Conservation (phyloP, 2,329 filamentous ascomycete species). For the Scolecobasidium constrictum region DNA sequence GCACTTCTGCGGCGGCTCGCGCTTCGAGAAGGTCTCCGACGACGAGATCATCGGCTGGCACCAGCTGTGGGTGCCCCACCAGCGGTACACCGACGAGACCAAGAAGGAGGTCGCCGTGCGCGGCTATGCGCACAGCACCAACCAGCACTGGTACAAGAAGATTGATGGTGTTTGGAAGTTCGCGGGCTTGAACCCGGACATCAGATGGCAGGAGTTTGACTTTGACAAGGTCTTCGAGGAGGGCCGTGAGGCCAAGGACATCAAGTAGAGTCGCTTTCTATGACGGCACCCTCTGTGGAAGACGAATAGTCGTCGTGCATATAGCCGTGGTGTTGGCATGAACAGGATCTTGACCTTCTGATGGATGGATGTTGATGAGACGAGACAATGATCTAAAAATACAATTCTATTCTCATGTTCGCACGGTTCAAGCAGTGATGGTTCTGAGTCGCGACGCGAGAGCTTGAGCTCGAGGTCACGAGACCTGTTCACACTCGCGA, state of each 20-base stretch:
- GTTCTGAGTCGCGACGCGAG: too few species aligned
- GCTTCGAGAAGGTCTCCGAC: slow-evolving; percentile 39
- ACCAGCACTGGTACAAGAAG: slow-evolving; percentile 45
- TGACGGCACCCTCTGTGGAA: neutral
- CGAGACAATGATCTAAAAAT: too few species aligned
- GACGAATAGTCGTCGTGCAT: neutral
- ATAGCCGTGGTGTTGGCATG: neutral
- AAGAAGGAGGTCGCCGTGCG: slow-evolving; percentile 38
- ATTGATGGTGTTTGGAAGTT: slow-evolving; percentile 50
- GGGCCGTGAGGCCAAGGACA: slow-evolving; percentile 26
- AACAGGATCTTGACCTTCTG: neutral
- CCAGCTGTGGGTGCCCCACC: slow-evolving; percentile 48
- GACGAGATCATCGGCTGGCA: slow-evolving; percentile 42
- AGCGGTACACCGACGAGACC: slow-evolving; percentile 40
- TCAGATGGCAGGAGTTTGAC: slow-evolving; percentile 45
- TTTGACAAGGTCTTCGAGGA: slow-evolving; percentile 44
- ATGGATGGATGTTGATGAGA: neutral
- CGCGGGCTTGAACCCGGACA: slow-evolving; percentile 42
- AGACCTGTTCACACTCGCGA: too few species aligned
- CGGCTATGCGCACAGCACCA: slow-evolving; percentile 46
- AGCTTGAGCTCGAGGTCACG: too few species aligned
- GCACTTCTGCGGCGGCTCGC: slow-evolving; percentile 44
- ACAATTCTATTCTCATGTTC: too few species aligned
- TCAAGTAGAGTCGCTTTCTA: too few species aligned
- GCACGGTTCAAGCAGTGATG: too few species aligned